These are phyloP conservation scores for Brassica balearica DNA, from an alignment of 441 rosid genomes.

Conservation along the genomic window DNA sequence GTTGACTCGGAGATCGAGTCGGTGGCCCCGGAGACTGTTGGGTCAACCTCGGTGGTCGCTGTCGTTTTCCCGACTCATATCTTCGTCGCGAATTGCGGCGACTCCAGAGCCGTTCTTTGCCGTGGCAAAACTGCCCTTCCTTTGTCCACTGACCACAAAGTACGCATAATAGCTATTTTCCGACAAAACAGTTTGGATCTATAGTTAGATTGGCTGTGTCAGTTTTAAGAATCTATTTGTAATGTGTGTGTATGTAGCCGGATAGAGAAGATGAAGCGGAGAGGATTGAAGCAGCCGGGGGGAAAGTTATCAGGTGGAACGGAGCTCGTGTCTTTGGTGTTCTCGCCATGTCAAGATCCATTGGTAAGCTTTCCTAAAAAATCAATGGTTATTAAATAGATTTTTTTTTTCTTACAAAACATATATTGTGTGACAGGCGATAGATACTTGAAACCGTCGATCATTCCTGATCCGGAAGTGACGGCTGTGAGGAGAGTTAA, in stretches of 20 bases:
- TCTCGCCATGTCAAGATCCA: slow-evolving; percentile 77
- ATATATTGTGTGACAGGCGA: slow-evolving; percentile 51
- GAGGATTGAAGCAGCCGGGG: slow-evolving; percentile 74
- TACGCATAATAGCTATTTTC: slow-evolving; percentile 31
- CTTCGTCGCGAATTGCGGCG: slow-evolving; percentile 66
- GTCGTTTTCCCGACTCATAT: slow-evolving; percentile 57
- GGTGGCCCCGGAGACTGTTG: slow-evolving; percentile 66
- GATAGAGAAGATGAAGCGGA: slow-evolving; percentile 72
- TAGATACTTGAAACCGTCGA: slow-evolving; percentile 66
- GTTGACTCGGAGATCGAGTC: slow-evolving; percentile 61
- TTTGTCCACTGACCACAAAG: slow-evolving; percentile 70
- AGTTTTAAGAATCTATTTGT: background rate
- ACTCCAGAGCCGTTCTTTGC: slow-evolving; percentile 72
- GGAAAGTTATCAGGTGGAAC: slow-evolving; percentile 69
- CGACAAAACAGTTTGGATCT: slow-evolving; percentile 15
- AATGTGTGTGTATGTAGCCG: slow-evolving; percentile 51
- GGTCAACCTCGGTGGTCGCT: slow-evolving; percentile 74
- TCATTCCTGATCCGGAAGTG: slow-evolving; percentile 71
- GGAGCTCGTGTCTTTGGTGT: slow-evolving; percentile 74
- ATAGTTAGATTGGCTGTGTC: background rate
- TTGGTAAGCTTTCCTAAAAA: slow-evolving; percentile 49
- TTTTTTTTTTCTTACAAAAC: slow-evolving; percentile 7
- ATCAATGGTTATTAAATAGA: background rate
- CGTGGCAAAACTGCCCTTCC: slow-evolving; percentile 63
- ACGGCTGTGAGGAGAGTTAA: slow-evolving; percentile 55